Evolutionary conservation across 2,329 filamentous ascomycete species (phyloP).

Genomic region (Capronia americana): DNA sequence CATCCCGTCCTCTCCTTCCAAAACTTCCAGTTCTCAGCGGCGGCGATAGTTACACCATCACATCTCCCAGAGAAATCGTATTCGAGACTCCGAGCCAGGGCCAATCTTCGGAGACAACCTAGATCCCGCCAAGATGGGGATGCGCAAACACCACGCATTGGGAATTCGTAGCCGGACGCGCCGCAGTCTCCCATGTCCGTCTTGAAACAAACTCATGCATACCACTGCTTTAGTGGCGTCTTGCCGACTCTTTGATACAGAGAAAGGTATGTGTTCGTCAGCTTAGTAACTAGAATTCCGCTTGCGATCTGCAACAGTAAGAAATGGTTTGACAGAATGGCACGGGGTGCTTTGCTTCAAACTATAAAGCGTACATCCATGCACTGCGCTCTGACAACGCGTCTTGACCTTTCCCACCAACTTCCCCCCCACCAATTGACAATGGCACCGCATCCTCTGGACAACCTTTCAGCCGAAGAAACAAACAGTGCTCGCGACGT

Average conservation of each 20-base stretch:
- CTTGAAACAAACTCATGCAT: not conserved
- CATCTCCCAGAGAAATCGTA: too few relatives aligned
- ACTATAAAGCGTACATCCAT: conserved; percentile 1
- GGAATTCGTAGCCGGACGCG: conserved; percentile 19
- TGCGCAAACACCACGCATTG: not conserved
- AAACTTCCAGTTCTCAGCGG: not conserved
- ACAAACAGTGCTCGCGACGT: conserved; percentile 59
- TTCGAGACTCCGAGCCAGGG: too few relatives aligned
- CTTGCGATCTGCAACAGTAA: not conserved
- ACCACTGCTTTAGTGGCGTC: not conserved
- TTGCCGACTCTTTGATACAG: not conserved
- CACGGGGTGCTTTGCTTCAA: not conserved
- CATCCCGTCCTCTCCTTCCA: not conserved
- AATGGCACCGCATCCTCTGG: conserved; percentile 57
- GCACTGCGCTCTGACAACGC: not conserved
- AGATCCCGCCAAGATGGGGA: not conserved
- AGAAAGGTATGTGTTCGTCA: not conserved
- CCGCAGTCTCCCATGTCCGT: not conserved
- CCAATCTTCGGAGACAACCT: not conserved
- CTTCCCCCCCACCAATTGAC: not conserved
- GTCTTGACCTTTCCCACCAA: not conserved
- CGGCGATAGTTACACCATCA: too few relatives aligned
- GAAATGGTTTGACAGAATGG: not conserved
- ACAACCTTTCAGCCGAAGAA: conserved; percentile 63
- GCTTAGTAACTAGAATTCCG: not conserved